Evolutionary conservation across 441 rosid genomes (phyloP), one percentile per base, ranked within the genome.

Genomic region (Populus trichocarpa): DNA sequence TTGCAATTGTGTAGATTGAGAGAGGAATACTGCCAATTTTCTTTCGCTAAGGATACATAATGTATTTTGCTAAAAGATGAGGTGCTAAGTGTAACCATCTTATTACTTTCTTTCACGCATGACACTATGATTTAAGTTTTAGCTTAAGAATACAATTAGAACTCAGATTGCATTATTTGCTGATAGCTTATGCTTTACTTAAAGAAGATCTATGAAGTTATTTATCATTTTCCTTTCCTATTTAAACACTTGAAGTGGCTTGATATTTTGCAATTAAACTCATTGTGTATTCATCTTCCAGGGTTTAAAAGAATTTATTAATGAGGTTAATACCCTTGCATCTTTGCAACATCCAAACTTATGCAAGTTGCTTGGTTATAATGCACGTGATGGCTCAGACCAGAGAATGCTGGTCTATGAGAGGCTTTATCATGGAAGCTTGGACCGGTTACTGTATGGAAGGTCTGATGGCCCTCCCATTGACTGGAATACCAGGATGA

Each of bases 401-500:
- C 90, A 85, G 42, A 89, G 96, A 86, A 90, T 95, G 89, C 79
- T 96, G 79, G 91, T 96, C 69, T 94, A 92, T 35, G 99, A 94
- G 90, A 93, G 95, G 90, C 95, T 91, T 67, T 85, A 87, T 82
- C 97, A 88, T 69, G 98, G 98, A 77, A 94, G 97, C 87, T 87
- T 96, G 84, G 99, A 93, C 82, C 85, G 97, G 35, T 89, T 96
- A 74, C 81, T 96, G 3, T 90, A 91, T 22, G 97, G 93, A 53
- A 91, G 99, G 84, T 87, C 93, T 5, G 97, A 94, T 80, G 99
- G 98, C n/a, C 98, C 98, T 32, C 94, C 90, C 5, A 82, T 96
- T 82, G 99, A 94, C 88, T 96, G 99, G 98, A 96, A 94, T 82
- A 87, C 96, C 40, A 89, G 98, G 81, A 91, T 93, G 91, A 96